These are phyloP conservation scores for Cyclotella choctawhatcheeana DNA, from an alignment of 108 stramenopile species.

Conservation along the genomic window DNA sequence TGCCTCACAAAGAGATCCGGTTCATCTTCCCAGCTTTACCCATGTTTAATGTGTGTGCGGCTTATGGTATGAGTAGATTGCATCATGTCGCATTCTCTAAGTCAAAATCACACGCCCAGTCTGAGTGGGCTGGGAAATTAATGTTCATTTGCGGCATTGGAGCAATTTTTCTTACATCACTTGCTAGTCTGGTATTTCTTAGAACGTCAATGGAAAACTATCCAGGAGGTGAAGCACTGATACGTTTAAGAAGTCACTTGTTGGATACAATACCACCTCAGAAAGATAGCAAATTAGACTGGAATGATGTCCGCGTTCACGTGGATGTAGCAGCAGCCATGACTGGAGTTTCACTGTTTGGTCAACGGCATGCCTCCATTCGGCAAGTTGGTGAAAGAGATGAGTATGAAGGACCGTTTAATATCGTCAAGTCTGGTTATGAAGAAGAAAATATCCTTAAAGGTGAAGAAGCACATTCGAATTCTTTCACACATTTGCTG, in stretches of 20 bases:
- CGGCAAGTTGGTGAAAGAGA: conserved; percentile 7
- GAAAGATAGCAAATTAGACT: neutral
- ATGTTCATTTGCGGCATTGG: conserved; percentile 50
- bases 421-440: conserved; percentile 82
- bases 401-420: conserved; percentile 28
- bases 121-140: conserved; percentile 25
- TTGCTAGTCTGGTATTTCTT: conserved; percentile 71
- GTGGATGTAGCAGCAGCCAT: conserved; percentile 89
- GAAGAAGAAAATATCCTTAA: conserved; percentile 63
- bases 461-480: neutral
- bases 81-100: conserved; percentile 58
- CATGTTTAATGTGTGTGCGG: conserved; percentile 85
- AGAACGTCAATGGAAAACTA: conserved; percentile 78
- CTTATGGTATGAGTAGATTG: conserved; percentile 69
- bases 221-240: conserved; percentile 83
- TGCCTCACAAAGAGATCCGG: conserved; percentile 97
- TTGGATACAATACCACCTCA: conserved; percentile 22
- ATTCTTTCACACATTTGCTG: conserved; percentile 67
- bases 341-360: conserved; percentile 91
- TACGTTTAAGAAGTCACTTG: conserved; percentile 50
- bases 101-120: conserved; percentile 9
- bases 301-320: conserved; percentile 57
- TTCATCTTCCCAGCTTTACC: conserved; percentile 94
- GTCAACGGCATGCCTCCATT: conserved; percentile 62
- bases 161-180: conserved; percentile 48